Conservation (phyloP, 495 filamentous ascomycete genomes). For the Penicillium psychrofluorescens region DNA sequence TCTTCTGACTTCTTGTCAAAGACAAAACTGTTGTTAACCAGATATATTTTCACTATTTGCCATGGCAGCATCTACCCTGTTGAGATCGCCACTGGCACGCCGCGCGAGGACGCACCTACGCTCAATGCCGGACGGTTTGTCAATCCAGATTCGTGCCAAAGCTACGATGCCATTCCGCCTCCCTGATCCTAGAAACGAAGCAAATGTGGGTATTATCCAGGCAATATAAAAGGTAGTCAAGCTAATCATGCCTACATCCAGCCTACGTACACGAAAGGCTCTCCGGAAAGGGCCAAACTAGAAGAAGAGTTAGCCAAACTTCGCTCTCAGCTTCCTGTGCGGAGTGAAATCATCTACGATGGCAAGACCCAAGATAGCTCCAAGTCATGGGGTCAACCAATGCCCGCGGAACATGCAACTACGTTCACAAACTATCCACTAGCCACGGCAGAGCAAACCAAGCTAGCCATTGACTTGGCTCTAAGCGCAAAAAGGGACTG, state of each 20-base stretch:
- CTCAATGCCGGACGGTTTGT: conserved; percentile 1
- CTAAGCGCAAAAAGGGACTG: conserved; percentile 74
- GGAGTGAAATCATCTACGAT: conserved; percentile 46
- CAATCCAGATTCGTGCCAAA: conserved; percentile 18
- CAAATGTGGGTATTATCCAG: conserved; percentile 19
- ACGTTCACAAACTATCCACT: conserved; percentile 69
- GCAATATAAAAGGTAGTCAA: neutral
- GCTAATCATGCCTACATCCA: conserved; percentile 27
- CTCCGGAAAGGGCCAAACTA: conserved; percentile 59
- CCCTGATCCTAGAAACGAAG: conserved; percentile 29
- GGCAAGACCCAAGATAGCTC: conserved; percentile 37
- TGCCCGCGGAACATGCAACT: conserved; percentile 65
- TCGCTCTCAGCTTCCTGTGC: conserved; percentile 38
- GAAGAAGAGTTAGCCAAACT: conserved; percentile 54
- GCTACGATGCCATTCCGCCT: conserved; percentile 28
- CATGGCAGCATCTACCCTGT: conserved; percentile 13
- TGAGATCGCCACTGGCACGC: conserved; percentile 14
- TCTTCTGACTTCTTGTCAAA: too few species aligned
- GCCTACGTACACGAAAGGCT: conserved; percentile 66
- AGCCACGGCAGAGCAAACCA: conserved; percentile 62
- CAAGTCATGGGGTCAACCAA: conserved; percentile 46
- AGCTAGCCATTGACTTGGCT: conserved; percentile 68
- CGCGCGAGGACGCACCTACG: conserved; percentile 9
- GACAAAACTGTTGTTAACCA: too few species aligned
- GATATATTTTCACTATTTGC: neutral